Evolutionary conservation across 2,329 filamentous ascomycete species (phyloP).

Genomic region (Cladobotryum mycophilum): DNA sequence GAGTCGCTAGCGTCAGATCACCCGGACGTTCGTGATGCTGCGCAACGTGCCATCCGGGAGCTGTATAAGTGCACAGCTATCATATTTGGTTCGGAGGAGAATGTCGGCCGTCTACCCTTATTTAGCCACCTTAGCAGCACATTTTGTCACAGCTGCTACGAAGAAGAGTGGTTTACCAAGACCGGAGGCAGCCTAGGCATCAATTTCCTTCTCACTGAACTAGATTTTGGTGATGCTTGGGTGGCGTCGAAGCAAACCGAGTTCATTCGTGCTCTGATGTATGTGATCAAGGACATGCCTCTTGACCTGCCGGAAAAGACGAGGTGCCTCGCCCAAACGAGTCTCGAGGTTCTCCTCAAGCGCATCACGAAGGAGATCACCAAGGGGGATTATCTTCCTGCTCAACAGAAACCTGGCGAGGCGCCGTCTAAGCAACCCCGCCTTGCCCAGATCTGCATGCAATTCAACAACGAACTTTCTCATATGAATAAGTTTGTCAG

Average conservation of each 20-base stretch:
- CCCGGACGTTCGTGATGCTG: slow-evolving; percentile 71
- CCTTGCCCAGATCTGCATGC: slow-evolving; percentile 70
- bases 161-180: slow-evolving; percentile 98
- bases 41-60: slow-evolving; percentile 69
- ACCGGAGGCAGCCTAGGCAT: slow-evolving; percentile 89
- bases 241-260: slow-evolving; percentile 76
- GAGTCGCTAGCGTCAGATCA: slow-evolving; percentile 87
- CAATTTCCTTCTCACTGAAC: slow-evolving; percentile 74
- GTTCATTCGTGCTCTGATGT: slow-evolving; percentile 85
- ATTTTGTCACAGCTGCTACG: slow-evolving; percentile 92
- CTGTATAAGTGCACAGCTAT: slow-evolving; percentile 70
- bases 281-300: slow-evolving; percentile 98
- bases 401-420: slow-evolving; percentile 36
- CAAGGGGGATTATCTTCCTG: slow-evolving; percentile 59
- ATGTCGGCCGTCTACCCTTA: slow-evolving; percentile 72
- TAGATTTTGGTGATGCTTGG: slow-evolving; percentile 81
- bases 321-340: slow-evolving; percentile 72
- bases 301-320: slow-evolving; percentile 89
- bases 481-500: slow-evolving; percentile 97
- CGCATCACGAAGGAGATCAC: slow-evolving; percentile 73
- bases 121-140: slow-evolving; percentile 76
- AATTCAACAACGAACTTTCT: slow-evolving; percentile 80
- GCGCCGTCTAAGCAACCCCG: slow-evolving; percentile 48
- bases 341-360: slow-evolving; percentile 70
- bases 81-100: slow-evolving; percentile 69